Percentiles rank a stretch among this genome's conserved stretches.
These are phyloP conservation scores for Mycena galericulata DNA, from an alignment of 768 basidiomycete genomes.

Conservation along the genomic window DNA sequence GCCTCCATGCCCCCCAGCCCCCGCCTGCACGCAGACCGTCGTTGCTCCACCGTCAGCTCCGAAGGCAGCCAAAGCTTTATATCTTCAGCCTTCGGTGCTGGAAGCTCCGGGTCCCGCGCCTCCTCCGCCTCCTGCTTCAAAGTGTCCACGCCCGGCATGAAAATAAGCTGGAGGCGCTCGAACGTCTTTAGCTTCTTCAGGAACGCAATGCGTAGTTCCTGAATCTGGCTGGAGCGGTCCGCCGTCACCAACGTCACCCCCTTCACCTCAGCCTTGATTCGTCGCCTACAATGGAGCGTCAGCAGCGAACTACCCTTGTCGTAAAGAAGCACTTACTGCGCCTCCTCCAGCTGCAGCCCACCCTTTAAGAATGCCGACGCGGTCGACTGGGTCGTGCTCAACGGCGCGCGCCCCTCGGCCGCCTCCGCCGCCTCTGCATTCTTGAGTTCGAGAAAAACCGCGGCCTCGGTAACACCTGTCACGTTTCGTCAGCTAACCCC, in stretches of 20 bases:
- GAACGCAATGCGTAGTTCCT: slow-evolving; percentile 23
- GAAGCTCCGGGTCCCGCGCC: too few relatives aligned
- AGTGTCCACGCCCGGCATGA: slow-evolving; percentile 16
- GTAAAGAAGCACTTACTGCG: neutral
- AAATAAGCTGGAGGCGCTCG: neutral
- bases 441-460: neutral
- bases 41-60: too few relatives aligned
- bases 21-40: too few relatives aligned
- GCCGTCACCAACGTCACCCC: slow-evolving; percentile 9
- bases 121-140: slow-evolving; percentile 13
- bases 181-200: slow-evolving; percentile 16
- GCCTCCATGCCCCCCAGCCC: slow-evolving; percentile 18
- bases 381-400: neutral
- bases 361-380: slow-evolving; percentile 1
- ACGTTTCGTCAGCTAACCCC: too few relatives aligned
- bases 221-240: neutral
- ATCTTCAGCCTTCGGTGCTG: too few relatives aligned
- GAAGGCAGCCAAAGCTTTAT: too few relatives aligned
- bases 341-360: slow-evolving; percentile 8
- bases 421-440: slow-evolving; percentile 4
- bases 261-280: slow-evolving; percentile 3
- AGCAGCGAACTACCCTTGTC: neutral
- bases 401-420: neutral
- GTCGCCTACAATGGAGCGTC: neutral
- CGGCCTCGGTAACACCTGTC: too few relatives aligned